Evolutionary conservation across 768 basidiomycete genomes (phyloP).

Genomic region (Leccinum broughii): DNA sequence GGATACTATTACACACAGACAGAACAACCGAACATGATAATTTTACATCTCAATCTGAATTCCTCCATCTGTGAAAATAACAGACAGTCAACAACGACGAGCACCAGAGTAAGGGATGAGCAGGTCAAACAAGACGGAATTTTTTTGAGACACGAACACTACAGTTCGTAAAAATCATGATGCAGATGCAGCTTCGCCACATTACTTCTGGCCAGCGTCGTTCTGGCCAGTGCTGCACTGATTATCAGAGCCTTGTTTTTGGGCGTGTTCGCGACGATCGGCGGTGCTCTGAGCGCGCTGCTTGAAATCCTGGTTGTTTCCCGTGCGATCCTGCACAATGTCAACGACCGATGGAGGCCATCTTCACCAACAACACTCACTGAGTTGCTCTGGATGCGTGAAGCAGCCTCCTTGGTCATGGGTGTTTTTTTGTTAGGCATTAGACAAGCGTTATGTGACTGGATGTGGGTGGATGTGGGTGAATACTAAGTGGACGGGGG

Average conservation of each 20-base stretch:
- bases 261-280: conserved; percentile 3
- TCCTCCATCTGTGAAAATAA: not conserved
- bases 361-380: conserved; percentile 1
- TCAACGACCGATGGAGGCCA: not conserved
- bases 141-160: not conserved
- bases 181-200: not conserved
- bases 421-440: conserved; percentile 4
- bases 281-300: conserved; percentile 9
- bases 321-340: conserved; percentile 1
- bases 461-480: not conserved
- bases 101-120: not conserved
- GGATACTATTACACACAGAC: not conserved
- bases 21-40: not conserved
- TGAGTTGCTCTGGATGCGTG: conserved; percentile 11
- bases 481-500: not conserved
- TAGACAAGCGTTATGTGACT: not conserved
- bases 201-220: not conserved
- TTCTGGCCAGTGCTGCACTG: not conserved
- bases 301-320: conserved; percentile 9
- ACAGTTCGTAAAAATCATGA: not conserved
- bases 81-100: not conserved
- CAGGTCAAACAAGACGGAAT: no score
- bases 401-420: not conserved
- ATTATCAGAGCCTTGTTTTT: not conserved
- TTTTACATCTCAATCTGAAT: not conserved